phyloP scores from a whole-genome alignment of 495 filamentous ascomycete species.

The Podospora appendiculata region DNA sequence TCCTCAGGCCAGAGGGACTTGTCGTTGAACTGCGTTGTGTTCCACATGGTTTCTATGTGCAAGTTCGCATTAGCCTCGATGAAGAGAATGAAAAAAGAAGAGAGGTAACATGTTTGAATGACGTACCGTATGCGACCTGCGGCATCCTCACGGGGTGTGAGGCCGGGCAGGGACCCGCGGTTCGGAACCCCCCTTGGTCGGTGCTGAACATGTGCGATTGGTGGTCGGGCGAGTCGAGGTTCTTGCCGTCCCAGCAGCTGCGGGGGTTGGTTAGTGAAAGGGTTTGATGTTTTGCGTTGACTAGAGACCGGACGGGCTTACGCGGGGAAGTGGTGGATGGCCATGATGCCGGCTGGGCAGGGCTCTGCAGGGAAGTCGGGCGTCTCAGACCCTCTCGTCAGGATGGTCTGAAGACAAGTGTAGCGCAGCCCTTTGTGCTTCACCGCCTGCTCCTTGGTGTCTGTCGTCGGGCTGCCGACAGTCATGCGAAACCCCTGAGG shows the following conservation, averaged over 20 bases:
- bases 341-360: slow-evolving; percentile 40
- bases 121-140: background rate
- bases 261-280: background rate
- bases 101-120: no score
- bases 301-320: background rate
- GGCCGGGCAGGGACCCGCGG: background rate
- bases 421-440: slow-evolving; percentile 36
- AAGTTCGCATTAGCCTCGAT: no score
- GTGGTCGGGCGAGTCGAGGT: slow-evolving; percentile 19
- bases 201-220: slow-evolving; percentile 41
- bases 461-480: slow-evolving; percentile 36
- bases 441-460: slow-evolving; percentile 20
- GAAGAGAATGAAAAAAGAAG: no score
- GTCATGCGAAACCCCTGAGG: slow-evolving; percentile 45
- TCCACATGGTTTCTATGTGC: background rate
- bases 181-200: background rate
- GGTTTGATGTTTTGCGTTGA: background rate
- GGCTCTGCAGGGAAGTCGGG: slow-evolving; percentile 37
- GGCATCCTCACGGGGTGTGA: background rate
- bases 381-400: slow-evolving; percentile 29
- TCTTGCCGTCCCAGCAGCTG: slow-evolving; percentile 48
- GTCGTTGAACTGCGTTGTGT: background rate
- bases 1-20: background rate
- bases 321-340: slow-evolving; percentile 45
- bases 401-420: slow-evolving; percentile 31